Percentiles rank a stretch among this genome's conserved stretches.
These are phyloP conservation scores for Cubamyces lactineus DNA, from an alignment of 768 basidiomycete genomes.

Conservation along the genomic window DNA sequence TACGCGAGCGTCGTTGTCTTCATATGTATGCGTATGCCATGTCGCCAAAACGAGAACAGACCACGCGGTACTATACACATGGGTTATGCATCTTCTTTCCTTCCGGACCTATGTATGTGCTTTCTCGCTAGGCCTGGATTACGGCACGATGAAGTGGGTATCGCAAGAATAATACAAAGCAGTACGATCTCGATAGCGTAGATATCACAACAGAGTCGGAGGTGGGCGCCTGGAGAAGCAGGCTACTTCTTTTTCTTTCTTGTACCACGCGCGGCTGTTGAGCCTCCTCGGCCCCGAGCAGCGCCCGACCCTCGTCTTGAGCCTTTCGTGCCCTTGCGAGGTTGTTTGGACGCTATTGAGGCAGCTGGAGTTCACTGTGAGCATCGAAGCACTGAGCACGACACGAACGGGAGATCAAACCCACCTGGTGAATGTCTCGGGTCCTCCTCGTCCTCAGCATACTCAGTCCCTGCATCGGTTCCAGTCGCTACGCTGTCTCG, in stretches of 20 bases:
- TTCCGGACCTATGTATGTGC: neutral
- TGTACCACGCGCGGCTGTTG: constrained; percentile 39
- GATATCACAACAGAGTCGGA: neutral
- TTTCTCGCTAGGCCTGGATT: neutral
- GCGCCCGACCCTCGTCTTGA: constrained; percentile 30
- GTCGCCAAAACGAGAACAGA: constrained; percentile 29
- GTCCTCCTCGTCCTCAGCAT: constrained; percentile 70
- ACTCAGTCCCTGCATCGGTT: constrained; percentile 71
- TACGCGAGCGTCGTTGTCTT: constrained; percentile 28
- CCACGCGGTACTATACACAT: constrained; percentile 25
- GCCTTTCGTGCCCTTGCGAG: constrained; percentile 37
- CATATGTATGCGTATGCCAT: constrained; percentile 38
- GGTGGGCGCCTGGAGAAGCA: neutral
- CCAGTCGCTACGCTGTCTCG: constrained; percentile 70
- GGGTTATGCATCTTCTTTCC: constrained; percentile 24
- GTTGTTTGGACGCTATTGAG: constrained; percentile 26
- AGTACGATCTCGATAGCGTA: constrained; percentile 9
- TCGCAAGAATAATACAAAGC: constrained; percentile 15
- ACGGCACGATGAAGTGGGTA: neutral
- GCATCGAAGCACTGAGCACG: neutral
- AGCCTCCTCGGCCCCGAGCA: constrained; percentile 35
- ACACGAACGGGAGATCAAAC: constrained; percentile 23
- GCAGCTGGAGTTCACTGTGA: constrained; percentile 2
- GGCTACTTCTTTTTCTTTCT: constrained; percentile 53
- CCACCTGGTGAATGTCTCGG: constrained; percentile 62